Evolutionary conservation across 2,329 filamentous ascomycete species (phyloP).

Genomic region (Aspergillus felis): DNA sequence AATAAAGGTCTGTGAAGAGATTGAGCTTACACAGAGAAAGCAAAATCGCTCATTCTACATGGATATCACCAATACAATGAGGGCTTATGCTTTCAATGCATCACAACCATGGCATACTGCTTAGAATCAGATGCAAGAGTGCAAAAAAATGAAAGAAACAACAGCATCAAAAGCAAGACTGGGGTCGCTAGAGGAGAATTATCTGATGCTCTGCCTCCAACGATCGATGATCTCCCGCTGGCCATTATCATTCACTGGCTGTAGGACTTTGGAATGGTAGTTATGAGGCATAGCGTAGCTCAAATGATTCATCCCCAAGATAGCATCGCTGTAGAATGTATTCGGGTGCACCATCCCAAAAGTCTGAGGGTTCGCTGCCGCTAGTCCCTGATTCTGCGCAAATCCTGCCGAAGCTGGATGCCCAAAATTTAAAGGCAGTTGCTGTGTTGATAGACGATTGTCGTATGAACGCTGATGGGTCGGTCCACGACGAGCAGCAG

Average conservation of each 20-base stretch:
- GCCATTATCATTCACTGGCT: conserved; percentile 43
- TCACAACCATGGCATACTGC: not conserved
- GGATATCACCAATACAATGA: conserved; percentile 10
- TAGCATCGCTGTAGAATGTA: conserved; percentile 25
- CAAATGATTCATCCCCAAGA: conserved; percentile 24
- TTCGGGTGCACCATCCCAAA: conserved; percentile 23
- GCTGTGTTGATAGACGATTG: conserved; percentile 30
- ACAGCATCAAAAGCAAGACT: not conserved
- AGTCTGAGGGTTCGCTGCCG: conserved; percentile 20
- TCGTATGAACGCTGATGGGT: conserved; percentile 16
- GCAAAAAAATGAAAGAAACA: conserved; percentile 5
- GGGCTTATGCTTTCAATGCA: conserved; percentile 2
- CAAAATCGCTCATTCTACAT: conserved; percentile 14
- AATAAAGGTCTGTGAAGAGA: not conserved
- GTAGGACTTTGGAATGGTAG: conserved; percentile 23
- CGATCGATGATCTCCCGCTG: conserved; percentile 57
- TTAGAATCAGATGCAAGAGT: conserved; percentile 6
- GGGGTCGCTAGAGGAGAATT: not conserved
- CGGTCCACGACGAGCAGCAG: conserved; percentile 12
- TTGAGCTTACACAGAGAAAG: conserved; percentile 10
- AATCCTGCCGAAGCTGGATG: conserved; percentile 14
- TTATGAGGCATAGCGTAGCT: conserved; percentile 23
- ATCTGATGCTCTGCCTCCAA: conserved; percentile 50
- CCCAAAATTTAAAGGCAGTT: conserved; percentile 19
- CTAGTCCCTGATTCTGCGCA: conserved; percentile 15